Evolutionary conservation across 2,329 filamentous ascomycete genomes (phyloP).

Genomic region (Exophiala xenobiotica): DNA sequence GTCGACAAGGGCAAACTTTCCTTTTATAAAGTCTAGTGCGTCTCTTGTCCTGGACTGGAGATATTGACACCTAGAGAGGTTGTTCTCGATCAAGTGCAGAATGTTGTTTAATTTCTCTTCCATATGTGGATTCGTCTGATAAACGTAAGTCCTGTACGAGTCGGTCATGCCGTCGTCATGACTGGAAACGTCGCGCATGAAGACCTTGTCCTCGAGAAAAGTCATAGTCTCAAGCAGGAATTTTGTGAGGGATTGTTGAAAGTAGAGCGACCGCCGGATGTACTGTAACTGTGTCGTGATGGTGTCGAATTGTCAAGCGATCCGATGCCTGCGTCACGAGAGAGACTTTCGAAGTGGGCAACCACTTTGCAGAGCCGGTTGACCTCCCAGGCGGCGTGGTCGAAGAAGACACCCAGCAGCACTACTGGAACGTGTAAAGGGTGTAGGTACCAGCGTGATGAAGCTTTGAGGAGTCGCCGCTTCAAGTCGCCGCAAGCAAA

Average conservation of each 20-base stretch:
- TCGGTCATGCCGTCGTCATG: conserved; percentile 4
- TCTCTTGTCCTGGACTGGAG: conserved; percentile 14
- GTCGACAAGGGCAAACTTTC: conserved; percentile 10
- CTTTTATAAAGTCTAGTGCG: conserved; percentile 18
- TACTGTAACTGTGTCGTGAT: conserved; percentile 20
- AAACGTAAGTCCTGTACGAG: conserved; percentile 7
- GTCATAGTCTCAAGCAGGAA: conserved; percentile 17
- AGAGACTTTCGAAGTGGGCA: conserved; percentile 9
- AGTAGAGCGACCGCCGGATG: conserved; percentile 4
- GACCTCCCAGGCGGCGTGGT: conserved; percentile 17
- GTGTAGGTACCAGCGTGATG: conserved; percentile 11
- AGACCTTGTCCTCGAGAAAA: conserved; percentile 17
- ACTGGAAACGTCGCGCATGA: neutral
- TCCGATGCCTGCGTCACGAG: conserved; percentile 9
- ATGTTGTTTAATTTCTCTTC: conserved; percentile 19
- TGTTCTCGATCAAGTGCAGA: conserved; percentile 16
- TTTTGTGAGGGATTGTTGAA: conserved; percentile 10
- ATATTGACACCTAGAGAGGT: conserved; percentile 12
- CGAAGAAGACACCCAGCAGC: conserved; percentile 13
- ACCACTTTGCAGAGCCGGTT: conserved; percentile 13
- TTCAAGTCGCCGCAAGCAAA: conserved; percentile 10
- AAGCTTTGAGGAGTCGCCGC: conserved; percentile 8
- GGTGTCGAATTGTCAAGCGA: conserved; percentile 14
- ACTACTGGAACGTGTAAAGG: conserved; percentile 15
- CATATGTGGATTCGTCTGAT: conserved; percentile 17